Evolutionary conservation across 2,329 filamentous ascomycete species (phyloP), one percentile per base, ranked within the genome.

Genomic region (Ploettnerulaceae sp.): DNA sequence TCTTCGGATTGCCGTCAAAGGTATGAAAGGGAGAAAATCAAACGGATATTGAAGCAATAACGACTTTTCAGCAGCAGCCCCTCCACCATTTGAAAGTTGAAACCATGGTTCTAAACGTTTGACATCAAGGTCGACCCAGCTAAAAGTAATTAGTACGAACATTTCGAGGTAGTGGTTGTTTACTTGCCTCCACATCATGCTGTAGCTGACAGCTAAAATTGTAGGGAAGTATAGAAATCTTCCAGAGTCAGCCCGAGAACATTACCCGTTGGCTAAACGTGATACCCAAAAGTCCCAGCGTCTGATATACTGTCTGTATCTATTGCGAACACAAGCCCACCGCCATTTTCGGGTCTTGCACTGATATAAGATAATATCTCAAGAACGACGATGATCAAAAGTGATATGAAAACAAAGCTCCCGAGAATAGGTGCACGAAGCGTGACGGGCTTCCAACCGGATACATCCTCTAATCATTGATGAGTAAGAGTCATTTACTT

Each of bases 61-160:
- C 0, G 75, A 78, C 0, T 74, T 55, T 5, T 65, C 60, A 0
- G 67, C 75, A 0, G 53, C 54, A 0, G 73, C 73, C 0, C 77
- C 78, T 0, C 58, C 53, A 0, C 54, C 11, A 7, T 69, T 72
- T 0, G 76, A 79, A 0, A 83, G 45, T 17, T 81, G 75, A 8
- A 79, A 71, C 66, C 73, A 84, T 0, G 79, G 79, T 25, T 84
- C 77, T 34, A 82, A 64, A 0, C 80, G 56, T 48, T 80, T 79
- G 0, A 70, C 64, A 26, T 84, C 76, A 0, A 82, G 58, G 40
- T 83, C 79, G 0, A 81, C 68, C 76, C 77, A 80, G 2, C 67
- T 70, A 4, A 21, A 17, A 6, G 7, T 8, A 3, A 38, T 36
- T 21, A 36, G 8, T 12, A 31, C 7, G n/a, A n/a, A n/a, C n/a